Percentiles rank a stretch among this genome's conserved stretches.
Conservation (phyloP, 2,329 filamentous ascomycete genomes). For the Emmonsiellopsis sp. region DNA sequence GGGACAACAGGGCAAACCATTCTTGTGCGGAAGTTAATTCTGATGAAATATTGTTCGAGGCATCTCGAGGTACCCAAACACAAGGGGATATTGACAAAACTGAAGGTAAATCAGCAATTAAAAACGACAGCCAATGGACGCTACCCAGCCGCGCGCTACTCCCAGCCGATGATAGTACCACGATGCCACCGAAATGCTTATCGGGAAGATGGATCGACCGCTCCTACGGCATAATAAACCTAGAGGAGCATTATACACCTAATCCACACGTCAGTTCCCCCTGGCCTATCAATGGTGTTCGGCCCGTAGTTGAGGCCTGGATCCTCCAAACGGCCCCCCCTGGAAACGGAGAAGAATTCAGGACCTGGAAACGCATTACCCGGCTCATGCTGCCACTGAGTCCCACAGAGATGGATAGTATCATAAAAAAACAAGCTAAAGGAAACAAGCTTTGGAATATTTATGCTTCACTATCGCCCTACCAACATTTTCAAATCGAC, state of each 20-base stretch:
- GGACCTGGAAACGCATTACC: not conserved
- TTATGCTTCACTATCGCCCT: not conserved
- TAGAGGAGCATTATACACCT: not conserved
- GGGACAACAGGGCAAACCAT: no score
- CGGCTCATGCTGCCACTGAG: not conserved
- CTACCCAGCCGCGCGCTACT: no score
- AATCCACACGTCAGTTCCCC: not conserved
- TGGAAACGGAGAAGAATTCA: not conserved
- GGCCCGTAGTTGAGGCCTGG: not conserved
- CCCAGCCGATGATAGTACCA: no score
- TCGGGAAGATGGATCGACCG: not conserved
- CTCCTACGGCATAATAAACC: not conserved
- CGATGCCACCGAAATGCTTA: no score
- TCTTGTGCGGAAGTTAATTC: no score
- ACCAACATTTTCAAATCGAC: not conserved
- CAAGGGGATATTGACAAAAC: no score
- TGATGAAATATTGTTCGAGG: no score
- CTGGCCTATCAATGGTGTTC: not conserved
- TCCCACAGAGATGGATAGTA: not conserved
- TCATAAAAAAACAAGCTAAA: not conserved
- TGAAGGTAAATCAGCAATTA: no score
- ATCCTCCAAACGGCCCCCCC: not conserved
- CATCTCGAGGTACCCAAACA: no score
- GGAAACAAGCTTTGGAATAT: not conserved
- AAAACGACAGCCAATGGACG: no score